Conservation (phyloP, 108 stramenopile species). For the Parietichytrium sp. region DNA sequence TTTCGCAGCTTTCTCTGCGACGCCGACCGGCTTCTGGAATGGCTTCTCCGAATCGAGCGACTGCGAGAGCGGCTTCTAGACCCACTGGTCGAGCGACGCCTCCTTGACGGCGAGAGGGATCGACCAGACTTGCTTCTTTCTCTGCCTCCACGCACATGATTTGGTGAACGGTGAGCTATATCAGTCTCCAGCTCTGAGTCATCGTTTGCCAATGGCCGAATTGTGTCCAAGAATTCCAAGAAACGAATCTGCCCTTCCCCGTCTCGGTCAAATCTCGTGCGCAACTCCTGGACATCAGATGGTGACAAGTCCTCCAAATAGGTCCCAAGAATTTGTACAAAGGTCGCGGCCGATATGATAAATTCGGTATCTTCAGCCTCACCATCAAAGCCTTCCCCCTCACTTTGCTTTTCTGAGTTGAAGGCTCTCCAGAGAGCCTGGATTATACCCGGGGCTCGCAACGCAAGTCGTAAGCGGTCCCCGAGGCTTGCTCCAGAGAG, state of each 20-base stretch:
- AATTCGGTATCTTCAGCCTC: neutral
- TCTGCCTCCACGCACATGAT: neutral
- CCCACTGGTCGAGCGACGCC: neutral
- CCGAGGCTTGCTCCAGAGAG: neutral
- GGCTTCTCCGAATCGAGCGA: neutral
- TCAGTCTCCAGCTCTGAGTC: no score
- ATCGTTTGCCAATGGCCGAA: slow-evolving; percentile 3
- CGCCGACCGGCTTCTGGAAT: neutral
- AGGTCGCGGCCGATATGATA: neutral
- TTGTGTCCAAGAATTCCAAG: neutral
- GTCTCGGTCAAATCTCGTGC: neutral
- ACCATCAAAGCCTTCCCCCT: neutral
- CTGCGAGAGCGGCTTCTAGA: neutral
- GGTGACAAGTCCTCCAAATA: neutral
- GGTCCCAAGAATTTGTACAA: neutral
- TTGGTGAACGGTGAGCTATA: neutral
- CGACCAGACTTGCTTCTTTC: neutral
- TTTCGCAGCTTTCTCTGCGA: neutral
- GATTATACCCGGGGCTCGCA: neutral
- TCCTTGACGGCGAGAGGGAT: neutral
- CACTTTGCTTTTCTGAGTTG: neutral
- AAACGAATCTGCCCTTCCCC: slow-evolving; percentile 22
- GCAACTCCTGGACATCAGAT: neutral
- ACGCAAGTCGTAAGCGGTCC: neutral
- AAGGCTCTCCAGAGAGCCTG: neutral